Base-by-base conservation (phyloP, 2,329 filamentous ascomycete species). In the Neonectria faginata region DNA sequence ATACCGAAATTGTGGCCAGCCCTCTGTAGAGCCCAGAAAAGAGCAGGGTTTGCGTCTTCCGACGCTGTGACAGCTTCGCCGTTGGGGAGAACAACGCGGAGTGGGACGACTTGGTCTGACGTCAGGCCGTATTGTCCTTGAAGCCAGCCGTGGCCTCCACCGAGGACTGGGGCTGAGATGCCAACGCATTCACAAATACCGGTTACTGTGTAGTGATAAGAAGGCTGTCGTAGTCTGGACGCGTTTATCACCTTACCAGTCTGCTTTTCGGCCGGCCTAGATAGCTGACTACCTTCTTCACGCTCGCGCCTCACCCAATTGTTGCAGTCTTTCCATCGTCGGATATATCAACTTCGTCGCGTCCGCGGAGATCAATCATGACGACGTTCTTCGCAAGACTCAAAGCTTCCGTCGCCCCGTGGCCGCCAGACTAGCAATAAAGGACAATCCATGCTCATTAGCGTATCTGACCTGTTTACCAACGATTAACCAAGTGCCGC, bases 1-100 rank as follows among this genome's bases (percentile, higher is more conserved):
- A 74, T 82, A 1, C 86, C 87, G 62, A 88, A 88, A 70, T 88
- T 88, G 59, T 87, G 85, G 2, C 82, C 82, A 1, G 81, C 82
- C 20, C 83, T 83, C 2, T 79, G 77, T 5, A 85, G 67, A 16
- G 81, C 83, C 78, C 79, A 83, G 70, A 82, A 85, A 1, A 68
- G 60, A 14, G 70, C 67, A 0, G 63, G 36, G 0, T 70, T 65
- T 0, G 14, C 42, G 0, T 64, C 50, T 3, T 64, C 57, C 0
- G 68, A 70, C 0, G 68, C 66, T 0, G 29, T 59, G 16, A 70
- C 55, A 1, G 18, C 66, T 3, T 70, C 58, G 0, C 68, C 68
- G 0, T 57, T 50, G 0, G 68, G 65, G 0, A 68, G 68, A 0
- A 70, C 50, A 0, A 70, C 44, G 0, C 63, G 48, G 1, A 63